Base-by-base conservation (phyloP, 108 stramenopile species). In the Stephanodiscus triporus region DNA sequence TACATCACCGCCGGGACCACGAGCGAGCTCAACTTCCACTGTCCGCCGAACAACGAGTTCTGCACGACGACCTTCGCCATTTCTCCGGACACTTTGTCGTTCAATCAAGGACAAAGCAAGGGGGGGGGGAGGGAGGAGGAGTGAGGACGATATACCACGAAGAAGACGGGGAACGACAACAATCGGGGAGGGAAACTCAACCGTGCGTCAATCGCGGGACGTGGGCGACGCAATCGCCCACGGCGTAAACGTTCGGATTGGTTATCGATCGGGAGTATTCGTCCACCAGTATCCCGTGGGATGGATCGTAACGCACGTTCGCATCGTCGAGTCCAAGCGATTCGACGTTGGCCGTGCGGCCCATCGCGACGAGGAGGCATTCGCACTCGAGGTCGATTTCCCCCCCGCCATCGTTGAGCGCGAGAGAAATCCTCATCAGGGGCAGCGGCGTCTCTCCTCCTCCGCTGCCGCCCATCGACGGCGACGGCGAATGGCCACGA, bases 61-160 rank as follows among this genome's bases (percentile, higher is more conserved):
- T 96, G 90, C 27, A 97, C 95, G 23, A 92, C 98, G 29, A 96
- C 73, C 62, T 96, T 94, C 23, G 97, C 98, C 93, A 94, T 95
- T 84, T 95, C 95, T 61, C 95, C 98, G 37, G 83, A 83, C 84
- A 91, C 64, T 76, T 45, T 34, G 2, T 34, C 78, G 78, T 29
- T 43, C 3, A 7, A 30, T n/a, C 36, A 7, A 48, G 17, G 19
- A 48, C 20, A 65, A 47, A 11, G 43, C 5, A 13, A 32, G 13
- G 63, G 17, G 42, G n/a, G 26, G 2, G n/a, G n/a, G n/a, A 42
- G 26, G 38, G 30, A 27, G 36, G 40, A 42, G 30, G 17, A 9
- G 53, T 20, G 26, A 20, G 22, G 19, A 19, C 20, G 26, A 9
- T 20, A 19, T 10, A 26, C 13, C 2, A 26, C 0, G 55, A 53